phyloP scores from a whole-genome alignment of 2,329 filamentous ascomycete species.

The Ceratocystis harringtonii region DNA sequence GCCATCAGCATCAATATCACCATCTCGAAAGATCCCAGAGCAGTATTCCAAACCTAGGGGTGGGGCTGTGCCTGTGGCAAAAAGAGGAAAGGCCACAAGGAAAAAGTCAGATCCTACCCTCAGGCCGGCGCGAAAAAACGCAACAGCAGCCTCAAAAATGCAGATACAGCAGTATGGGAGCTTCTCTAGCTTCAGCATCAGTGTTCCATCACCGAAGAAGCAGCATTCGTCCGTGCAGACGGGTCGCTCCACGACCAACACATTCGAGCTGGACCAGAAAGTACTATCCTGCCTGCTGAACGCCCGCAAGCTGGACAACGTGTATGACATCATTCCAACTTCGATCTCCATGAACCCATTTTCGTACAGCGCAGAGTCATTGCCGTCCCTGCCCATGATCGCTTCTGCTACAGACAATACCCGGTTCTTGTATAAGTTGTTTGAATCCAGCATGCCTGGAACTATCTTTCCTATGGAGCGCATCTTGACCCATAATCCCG shows the following conservation, averaged over 20 bases:
- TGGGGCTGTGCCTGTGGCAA: neutral
- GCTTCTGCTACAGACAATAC: slow-evolving; percentile 11
- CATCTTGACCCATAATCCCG: slow-evolving; percentile 13
- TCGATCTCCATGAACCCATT: neutral
- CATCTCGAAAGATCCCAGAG: neutral
- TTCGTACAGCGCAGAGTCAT: neutral
- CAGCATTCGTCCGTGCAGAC: neutral
- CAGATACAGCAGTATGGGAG: slow-evolving; percentile 11
- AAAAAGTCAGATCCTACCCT: neutral
- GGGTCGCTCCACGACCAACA: neutral
- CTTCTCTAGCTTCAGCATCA: slow-evolving; percentile 13
- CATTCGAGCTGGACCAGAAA: slow-evolving; percentile 11
- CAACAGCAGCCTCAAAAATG: neutral
- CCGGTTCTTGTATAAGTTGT: slow-evolving; percentile 14
- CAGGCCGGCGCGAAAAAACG: slow-evolving; percentile 9
- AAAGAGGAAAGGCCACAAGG: neutral
- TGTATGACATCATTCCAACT: neutral
- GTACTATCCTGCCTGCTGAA: slow-evolving; percentile 11
- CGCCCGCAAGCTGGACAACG: slow-evolving; percentile 11
- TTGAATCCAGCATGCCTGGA: slow-evolving; percentile 14
- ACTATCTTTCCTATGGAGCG: slow-evolving; percentile 16
- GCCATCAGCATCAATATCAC: neutral
- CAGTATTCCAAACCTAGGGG: neutral
- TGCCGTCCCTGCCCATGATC: neutral
- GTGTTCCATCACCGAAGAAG: neutral